phyloP scores from a whole-genome alignment of 2,329 filamentous ascomycete genomes.

The Akanthomyces uredinophilus region DNA sequence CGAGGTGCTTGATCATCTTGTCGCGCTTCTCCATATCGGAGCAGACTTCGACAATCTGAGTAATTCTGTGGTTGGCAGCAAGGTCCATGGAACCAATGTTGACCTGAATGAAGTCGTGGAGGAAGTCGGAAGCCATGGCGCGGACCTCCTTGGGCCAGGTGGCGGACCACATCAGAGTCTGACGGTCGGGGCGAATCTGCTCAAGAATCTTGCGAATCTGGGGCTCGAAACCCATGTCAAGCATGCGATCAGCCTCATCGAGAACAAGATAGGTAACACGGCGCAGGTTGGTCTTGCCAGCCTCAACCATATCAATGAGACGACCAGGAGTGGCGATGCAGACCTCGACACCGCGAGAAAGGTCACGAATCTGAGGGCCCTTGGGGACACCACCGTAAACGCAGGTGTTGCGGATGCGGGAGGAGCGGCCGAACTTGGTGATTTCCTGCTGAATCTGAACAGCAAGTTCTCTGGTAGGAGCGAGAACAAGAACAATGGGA shows the following conservation, averaged over 20 bases:
- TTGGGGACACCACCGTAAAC: conserved; percentile 99
- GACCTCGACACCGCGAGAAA: conserved; percentile 92
- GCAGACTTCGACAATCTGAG: conserved; percentile 94
- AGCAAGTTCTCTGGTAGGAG: conserved; percentile 93
- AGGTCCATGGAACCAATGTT: conserved; percentile 97
- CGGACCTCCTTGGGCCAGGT: conserved; percentile 99
- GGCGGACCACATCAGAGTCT: conserved; percentile 99
- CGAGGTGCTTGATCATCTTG: conserved; percentile 92
- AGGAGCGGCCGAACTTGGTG: conserved; percentile 97
- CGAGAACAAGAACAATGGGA: conserved; percentile 92
- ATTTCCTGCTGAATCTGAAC: conserved; percentile 99
- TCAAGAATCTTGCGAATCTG: conserved; percentile 98
- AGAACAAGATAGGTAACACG: conserved; percentile 97
- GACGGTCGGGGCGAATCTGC: conserved; percentile 95
- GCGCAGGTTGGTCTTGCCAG: conserved; percentile 95
- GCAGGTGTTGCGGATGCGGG: conserved; percentile 95
- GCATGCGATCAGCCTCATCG: conserved; percentile 98
- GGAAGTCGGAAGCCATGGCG: conserved; percentile 82
- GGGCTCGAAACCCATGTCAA: conserved; percentile 99
- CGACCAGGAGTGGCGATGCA: conserved; percentile 97
- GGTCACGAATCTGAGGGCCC: conserved; percentile 92
- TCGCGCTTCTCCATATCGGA: conserved; percentile 97
- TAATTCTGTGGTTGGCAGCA: conserved; percentile 95
- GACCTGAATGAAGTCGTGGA: conserved; percentile 96
- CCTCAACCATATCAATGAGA: conserved; percentile 97